Conservation (phyloP, 2,329 filamentous ascomycete genomes). For the Parastagonospora nodorum region DNA sequence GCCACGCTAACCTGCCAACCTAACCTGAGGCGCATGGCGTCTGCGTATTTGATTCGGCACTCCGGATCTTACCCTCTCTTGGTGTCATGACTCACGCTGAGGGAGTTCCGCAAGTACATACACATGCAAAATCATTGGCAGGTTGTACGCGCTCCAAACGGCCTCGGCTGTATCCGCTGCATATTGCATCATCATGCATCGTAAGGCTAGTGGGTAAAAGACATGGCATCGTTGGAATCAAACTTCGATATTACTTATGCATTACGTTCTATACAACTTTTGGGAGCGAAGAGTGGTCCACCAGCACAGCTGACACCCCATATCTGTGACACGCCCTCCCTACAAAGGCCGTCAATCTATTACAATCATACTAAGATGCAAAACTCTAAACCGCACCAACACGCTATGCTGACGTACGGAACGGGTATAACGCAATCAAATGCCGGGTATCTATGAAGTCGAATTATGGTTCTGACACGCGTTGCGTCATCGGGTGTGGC, state of each 20-base stretch:
- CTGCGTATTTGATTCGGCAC: too few species aligned
- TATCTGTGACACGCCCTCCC: neutral
- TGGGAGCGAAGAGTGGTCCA: conserved; percentile 2
- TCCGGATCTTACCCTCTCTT: too few species aligned
- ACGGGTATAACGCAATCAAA: conserved; percentile 8
- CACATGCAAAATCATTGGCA: too few species aligned
- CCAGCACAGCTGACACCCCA: neutral
- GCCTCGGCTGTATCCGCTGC: too few species aligned
- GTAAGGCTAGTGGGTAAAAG: too few species aligned
- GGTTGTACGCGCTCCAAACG: too few species aligned
- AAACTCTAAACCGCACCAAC: neutral
- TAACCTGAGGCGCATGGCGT: neutral
- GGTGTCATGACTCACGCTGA: too few species aligned
- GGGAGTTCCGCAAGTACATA: too few species aligned
- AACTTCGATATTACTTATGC: neutral
- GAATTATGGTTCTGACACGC: conserved; percentile 1
- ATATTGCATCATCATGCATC: too few species aligned
- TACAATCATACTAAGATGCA: conserved; percentile 1
- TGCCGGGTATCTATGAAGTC: conserved; percentile 16
- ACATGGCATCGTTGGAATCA: too few species aligned
- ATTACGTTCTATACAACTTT: neutral
- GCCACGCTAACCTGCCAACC: neutral
- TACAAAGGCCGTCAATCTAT: neutral
- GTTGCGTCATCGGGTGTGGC: neutral
- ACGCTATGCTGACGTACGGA: neutral